Base-by-base conservation (phyloP, 768 basidiomycete species). In the Mrakia gelida region DNA sequence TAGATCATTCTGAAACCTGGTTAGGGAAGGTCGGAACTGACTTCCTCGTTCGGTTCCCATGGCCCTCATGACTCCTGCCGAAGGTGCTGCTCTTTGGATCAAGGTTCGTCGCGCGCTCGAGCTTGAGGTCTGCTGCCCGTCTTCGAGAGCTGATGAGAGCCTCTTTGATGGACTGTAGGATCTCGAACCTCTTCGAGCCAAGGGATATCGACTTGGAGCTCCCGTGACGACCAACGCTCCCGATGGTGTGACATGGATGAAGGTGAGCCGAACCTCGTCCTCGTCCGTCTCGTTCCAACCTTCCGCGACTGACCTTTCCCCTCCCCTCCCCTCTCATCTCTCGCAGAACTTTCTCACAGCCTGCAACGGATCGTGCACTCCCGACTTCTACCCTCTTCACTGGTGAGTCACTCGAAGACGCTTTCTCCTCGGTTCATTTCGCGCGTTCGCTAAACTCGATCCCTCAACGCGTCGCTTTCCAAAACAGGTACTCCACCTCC, bases 371-470 rank as follows among this genome's bases (percentile, higher is more conserved):
- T 65, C 63, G 5, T 65, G 63, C 23, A 65, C 63, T 21, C 63
- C 63, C 63, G 63, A 32, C 63, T 65, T 65, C 32, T 65, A 65
- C 63, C 63, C 63, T 38, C 63, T 65, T 30, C 63, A 65, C 32
- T 65, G 63, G 63, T 65, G 26, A 59, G 59, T 59, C 59, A 0
- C 45, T 45, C 15, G 45, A 45, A n/a, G n/a, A n/a, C n/a, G n/a
- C n/a, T 43, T 43, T 11, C 11, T 5, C 41, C 41, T 43, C 41
- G 41, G 6, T 43, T 43, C 41, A 43, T 56, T 7, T 26, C n/a
- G 56, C n/a, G 6, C 56, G 45, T 15, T 56, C 56, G 23, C 26
- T n/a, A n/a, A n/a, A 0, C 45, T 45, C 15, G 45, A 45, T 56
- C 21, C 3, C 45, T 52, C 49, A 16, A 52, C 49, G 49, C 49